Percentiles rank a stretch among this genome's conserved stretches.
Conservation (phyloP, 805 yeast species). For the Ogataea trehaloabstinens region DNA sequence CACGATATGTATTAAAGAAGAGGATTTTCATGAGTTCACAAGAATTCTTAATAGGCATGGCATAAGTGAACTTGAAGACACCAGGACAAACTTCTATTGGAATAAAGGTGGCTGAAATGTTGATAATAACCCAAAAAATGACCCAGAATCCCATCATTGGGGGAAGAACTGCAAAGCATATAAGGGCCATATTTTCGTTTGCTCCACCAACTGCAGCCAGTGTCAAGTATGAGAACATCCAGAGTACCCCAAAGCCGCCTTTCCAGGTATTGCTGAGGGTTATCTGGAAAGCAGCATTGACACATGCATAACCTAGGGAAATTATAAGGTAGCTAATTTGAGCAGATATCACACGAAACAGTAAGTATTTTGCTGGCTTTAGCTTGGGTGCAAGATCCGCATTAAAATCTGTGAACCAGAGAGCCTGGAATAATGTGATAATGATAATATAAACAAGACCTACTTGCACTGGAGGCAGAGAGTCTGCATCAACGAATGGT, state of each 20-base stretch:
- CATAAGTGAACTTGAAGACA: slow-evolving; percentile 66
- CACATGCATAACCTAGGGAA: slow-evolving; percentile 55
- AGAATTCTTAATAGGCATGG: slow-evolving; percentile 66
- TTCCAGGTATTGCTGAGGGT: slow-evolving; percentile 34
- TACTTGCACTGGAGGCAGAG: slow-evolving; percentile 68
- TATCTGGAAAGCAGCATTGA: slow-evolving; percentile 68
- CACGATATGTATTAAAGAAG: slow-evolving; percentile 54
- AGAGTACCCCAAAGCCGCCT: slow-evolving; percentile 46
- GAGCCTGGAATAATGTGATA: slow-evolving; percentile 69
- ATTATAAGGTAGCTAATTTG: slow-evolving; percentile 55
- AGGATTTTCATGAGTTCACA: slow-evolving; percentile 60
- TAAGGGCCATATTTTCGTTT: slow-evolving; percentile 60
- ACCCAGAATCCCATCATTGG: slow-evolving; percentile 72
- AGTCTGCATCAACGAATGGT: slow-evolving; percentile 49
- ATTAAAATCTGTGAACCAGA: slow-evolving; percentile 57
- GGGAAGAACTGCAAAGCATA: slow-evolving; percentile 53
- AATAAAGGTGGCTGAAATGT: slow-evolving; percentile 66
- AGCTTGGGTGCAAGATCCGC: slow-evolving; percentile 42
- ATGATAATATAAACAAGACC: slow-evolving; percentile 73
- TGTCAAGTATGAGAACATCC: slow-evolving; percentile 67
- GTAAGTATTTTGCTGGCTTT: slow-evolving; percentile 42
- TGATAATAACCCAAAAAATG: slow-evolving; percentile 64
- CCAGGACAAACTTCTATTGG: slow-evolving; percentile 57
- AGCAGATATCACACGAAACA: slow-evolving; percentile 51
- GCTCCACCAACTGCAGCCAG: slow-evolving; percentile 78